Base-by-base conservation (phyloP, 345 rosid genomes). In the Triadica sebifera region DNA sequence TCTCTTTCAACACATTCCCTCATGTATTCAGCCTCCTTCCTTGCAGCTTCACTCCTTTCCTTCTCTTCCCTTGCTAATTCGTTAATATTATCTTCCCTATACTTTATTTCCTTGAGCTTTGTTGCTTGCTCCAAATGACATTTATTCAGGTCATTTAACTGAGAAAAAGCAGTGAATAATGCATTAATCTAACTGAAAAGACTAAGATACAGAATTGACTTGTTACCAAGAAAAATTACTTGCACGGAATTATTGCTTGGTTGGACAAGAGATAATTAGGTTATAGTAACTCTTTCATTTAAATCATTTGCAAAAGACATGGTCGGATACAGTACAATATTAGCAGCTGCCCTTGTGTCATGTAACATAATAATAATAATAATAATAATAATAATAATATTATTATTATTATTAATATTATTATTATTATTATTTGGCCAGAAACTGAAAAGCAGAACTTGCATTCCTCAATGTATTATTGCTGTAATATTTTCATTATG, bases 1-100 rank as follows among this genome's bases (percentile, higher is more conserved):
- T 90, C 98, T 81, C 77, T 84, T 41, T 86, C 86, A 4, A 87
- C 84, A 66, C 84, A 60, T 6, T 57, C 67, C 79, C 78, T 89
- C 43, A 81, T 72, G 57, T 78, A 56, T 72, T 79, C 86, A 2
- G 83, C 93, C 82, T 92, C 95, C 59, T 39, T 82, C 73, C 49
- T 80, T 37, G 89, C 97, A 53, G 86, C 89, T 80, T 85, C 83
- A 78, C 74, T 79, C 66, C 83, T 89, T 69, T 84, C 86, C 84
- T 76, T 89, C 83, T 89, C 97, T 68, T 82, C 77, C 46, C 74
- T 86, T 57, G 88, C 94, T 60, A 81, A 77, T 65, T 90, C 89
- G 51, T 66, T 74, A 8, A 86, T 89, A 77, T 80, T 72, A 77
- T 85, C 90, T 82, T 90, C 96, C 78, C 79, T 86, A 68, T 66